These are phyloP conservation scores for Aspergillus sp. DNA, from an alignment of 2,329 filamentous ascomycete species.

Conservation along the genomic window DNA sequence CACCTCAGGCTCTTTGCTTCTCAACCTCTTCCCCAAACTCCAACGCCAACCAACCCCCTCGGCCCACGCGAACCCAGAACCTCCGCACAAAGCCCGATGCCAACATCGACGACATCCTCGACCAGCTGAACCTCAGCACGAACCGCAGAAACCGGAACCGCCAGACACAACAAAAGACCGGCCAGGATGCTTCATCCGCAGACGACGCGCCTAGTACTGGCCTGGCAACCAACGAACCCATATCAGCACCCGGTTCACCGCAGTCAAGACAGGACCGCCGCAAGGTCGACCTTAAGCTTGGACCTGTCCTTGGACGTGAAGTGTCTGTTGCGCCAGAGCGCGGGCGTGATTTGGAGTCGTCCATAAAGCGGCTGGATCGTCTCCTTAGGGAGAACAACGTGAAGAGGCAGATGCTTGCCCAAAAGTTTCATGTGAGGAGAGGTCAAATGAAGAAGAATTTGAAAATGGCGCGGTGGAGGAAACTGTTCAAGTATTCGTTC, in stretches of 20 bases:
- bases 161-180: not conserved
- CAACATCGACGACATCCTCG: conserved; percentile 35
- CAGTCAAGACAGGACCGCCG: conserved; percentile 6
- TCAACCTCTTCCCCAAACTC: conserved; percentile 19
- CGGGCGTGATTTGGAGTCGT: conserved; percentile 30
- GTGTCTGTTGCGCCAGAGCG: conserved; percentile 34
- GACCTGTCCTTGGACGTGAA: conserved; percentile 38
- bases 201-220: too few species aligned
- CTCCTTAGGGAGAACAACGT: conserved; percentile 36
- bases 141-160: not conserved
- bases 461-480: conserved; percentile 42
- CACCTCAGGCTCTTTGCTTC: conserved; percentile 19
- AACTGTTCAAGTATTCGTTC: conserved; percentile 47
- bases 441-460: conserved; percentile 44
- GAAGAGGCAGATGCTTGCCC: conserved; percentile 27
- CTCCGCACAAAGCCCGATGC: conserved; percentile 2
- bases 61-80: not conserved
- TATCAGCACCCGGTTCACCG: too few species aligned
- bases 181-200: too few species aligned
- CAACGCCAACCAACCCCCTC: conserved; percentile 5
- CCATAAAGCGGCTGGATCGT: conserved; percentile 28
- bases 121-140: conserved; percentile 30
- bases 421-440: conserved; percentile 44
- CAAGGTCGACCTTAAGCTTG: conserved; percentile 36
- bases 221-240: too few species aligned